Base-by-base conservation (phyloP, 768 basidiomycete genomes). In the Suillus luteus region DNA sequence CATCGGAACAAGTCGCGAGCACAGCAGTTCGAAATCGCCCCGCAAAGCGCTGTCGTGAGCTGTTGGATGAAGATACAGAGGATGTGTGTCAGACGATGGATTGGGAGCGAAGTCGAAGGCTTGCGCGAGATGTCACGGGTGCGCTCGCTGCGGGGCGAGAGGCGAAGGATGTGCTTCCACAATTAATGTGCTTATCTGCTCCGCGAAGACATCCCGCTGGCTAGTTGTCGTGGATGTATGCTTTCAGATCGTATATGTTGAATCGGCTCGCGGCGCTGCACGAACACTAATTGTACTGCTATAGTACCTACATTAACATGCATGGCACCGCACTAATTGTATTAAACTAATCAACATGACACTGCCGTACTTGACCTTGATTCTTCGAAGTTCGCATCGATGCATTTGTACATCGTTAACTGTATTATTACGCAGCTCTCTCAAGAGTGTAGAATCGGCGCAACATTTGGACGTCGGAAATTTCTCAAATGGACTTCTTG, bases 121-220 rank as follows among this genome's bases (percentile, higher is more conserved):
- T 77, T 51, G 68, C 69, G 27, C 67, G 55, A 60, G 60, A 55
- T 52, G 73, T 77, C 27, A 67, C 48, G 38, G 65, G 70, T 55
- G 70, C 63, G 0, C 37, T 77, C 11, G 60, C 46, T 63, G 62
- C 27, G 49, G 75, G 75, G 1, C 55, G 49, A 6, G 67, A 31
- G 1, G 70, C 62, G 31, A 67, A 63, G 46, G 64, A 68, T 12
- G 74, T 76, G 5, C 65, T 77, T 60, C 75, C 75, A 10, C 69
- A 68, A 14, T 64, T 77, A 59, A 43, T 27, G 17, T 76, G 75
- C 58, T 5, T 4, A 27, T 41, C 40, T 31, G 5, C 57, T 27
- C 57, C 17, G 17, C 5, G 17, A 41, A 41, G 17, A 10, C 38
- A 9, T 41, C 31, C 11, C 31, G 17, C 38, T 9, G 46, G 60